phyloP scores from a whole-genome alignment of 139 green algal species.

The Picochlorum sp. region DNA sequence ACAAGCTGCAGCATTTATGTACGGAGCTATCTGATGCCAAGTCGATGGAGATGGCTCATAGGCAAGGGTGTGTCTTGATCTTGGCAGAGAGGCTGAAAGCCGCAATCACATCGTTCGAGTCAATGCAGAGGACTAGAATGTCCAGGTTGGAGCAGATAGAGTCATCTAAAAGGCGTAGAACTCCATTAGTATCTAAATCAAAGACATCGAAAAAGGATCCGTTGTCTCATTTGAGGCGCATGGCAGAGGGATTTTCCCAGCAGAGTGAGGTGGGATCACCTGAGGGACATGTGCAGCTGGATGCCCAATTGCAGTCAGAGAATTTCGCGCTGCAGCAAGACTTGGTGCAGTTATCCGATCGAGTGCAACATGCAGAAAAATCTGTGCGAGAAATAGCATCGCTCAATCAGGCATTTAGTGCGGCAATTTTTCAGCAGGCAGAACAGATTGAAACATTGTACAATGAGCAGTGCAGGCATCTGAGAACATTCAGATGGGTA shows the following conservation, averaged over 20 bases:
- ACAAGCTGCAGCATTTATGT: constrained; percentile 33
- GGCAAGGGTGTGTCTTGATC: constrained; percentile 71
- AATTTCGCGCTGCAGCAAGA: constrained; percentile 45
- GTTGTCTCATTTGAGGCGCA: too few relatives aligned
- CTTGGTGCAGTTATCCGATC: constrained; percentile 31
- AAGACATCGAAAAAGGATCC: too few relatives aligned
- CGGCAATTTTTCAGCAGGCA: constrained; percentile 58
- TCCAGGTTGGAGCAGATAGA: constrained; percentile 25
- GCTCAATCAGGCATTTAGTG: constrained; percentile 69
- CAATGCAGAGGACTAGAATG: constrained; percentile 22
- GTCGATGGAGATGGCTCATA: constrained; percentile 30
- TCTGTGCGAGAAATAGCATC: constrained; percentile 62
- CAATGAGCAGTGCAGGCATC: constrained; percentile 19
- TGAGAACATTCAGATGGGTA: constrained; percentile 11
- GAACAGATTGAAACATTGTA: constrained; percentile 77
- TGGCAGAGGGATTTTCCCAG: too few relatives aligned
- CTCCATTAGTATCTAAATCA: not conserved
- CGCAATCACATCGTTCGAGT: constrained; percentile 51
- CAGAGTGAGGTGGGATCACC: too few relatives aligned
- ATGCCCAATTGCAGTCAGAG: constrained; percentile 19
- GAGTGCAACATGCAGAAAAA: constrained; percentile 43
- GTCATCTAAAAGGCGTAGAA: constrained; percentile 9
- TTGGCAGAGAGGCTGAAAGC: constrained; percentile 56
- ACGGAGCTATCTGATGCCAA: not conserved
- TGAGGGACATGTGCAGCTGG: not conserved